These are phyloP conservation scores for Alternaria arbusti DNA, from an alignment of 2,329 filamentous ascomycete species.

Conservation along the genomic window DNA sequence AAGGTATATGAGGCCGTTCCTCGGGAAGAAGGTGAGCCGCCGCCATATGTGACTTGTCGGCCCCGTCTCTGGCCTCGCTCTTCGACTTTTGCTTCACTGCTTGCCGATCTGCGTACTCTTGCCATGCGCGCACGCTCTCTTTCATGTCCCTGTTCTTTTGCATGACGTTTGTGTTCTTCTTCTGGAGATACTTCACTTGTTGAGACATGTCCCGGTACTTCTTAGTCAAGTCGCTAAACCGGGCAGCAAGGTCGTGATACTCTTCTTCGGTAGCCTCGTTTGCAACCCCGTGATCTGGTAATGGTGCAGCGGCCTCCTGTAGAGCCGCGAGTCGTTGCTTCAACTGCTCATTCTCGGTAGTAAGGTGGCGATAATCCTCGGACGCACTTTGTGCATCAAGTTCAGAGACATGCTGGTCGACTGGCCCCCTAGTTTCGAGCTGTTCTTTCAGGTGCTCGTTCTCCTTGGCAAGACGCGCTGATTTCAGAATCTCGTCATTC, in stretches of 20 bases:
- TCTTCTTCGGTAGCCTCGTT: slow-evolving; percentile 22
- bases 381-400: not conserved
- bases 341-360: slow-evolving; percentile 12
- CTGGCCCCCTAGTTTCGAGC: not conserved
- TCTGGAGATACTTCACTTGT: slow-evolving; percentile 41
- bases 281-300: slow-evolving; percentile 1
- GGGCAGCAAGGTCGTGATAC: slow-evolving; percentile 34
- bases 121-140: slow-evolving; percentile 47
- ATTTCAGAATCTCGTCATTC: slow-evolving; percentile 34
- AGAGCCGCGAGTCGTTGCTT: slow-evolving; percentile 4
- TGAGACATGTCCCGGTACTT: slow-evolving; percentile 36
- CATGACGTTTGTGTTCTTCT: slow-evolving; percentile 42
- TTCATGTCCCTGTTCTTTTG: slow-evolving; percentile 50
- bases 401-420: not conserved
- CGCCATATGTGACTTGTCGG: slow-evolving; percentile 8
- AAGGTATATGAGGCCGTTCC: slow-evolving; percentile 20
- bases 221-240: slow-evolving; percentile 43
- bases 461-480: slow-evolving; percentile 32
- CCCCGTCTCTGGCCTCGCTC: slow-evolving; percentile 13
- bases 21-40: slow-evolving; percentile 14
- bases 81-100: slow-evolving; percentile 31
- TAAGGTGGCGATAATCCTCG: slow-evolving; percentile 13
- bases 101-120: slow-evolving; percentile 44
- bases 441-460: slow-evolving; percentile 14
- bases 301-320: slow-evolving; percentile 1